Conservation (phyloP, 768 basidiomycete species). For the Gloeopeniophorella convolvens region DNA sequence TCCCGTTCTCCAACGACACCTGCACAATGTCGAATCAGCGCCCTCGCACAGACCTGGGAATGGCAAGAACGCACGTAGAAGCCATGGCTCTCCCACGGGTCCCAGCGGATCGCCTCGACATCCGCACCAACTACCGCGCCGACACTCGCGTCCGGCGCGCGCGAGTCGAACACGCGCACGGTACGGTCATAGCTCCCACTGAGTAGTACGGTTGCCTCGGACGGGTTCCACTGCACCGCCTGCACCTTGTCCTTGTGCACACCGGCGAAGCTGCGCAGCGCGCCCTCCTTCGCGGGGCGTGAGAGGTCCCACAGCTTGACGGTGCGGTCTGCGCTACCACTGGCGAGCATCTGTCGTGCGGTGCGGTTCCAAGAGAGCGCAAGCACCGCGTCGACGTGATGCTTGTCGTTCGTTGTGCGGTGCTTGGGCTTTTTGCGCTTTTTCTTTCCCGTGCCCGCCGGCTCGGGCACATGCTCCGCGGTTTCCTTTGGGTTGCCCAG, state of each 20-base stretch:
- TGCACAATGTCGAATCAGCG: constrained; percentile 27
- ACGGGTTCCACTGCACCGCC: constrained; percentile 90
- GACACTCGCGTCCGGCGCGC: constrained; percentile 74
- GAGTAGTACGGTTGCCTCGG: constrained; percentile 81
- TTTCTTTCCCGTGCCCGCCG: constrained; percentile 92
- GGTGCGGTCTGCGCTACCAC: constrained; percentile 88
- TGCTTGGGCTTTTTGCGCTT: constrained; percentile 84
- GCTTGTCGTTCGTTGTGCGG: constrained; percentile 49
- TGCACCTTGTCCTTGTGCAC: constrained; percentile 93
- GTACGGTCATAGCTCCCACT: constrained; percentile 95
- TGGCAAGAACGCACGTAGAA: constrained; percentile 64
- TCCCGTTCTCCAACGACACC: constrained; percentile 93
- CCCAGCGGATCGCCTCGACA: constrained; percentile 92
- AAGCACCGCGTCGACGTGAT: constrained; percentile 95
- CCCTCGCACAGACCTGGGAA: not conserved
- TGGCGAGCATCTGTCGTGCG: constrained; percentile 87
- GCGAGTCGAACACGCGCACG: constrained; percentile 89
- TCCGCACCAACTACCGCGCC: constrained; percentile 86
- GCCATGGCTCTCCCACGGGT: constrained; percentile 83
- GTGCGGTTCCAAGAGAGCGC: constrained; percentile 86
- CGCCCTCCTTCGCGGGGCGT: constrained; percentile 52
- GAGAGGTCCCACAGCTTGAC: constrained; percentile 97
- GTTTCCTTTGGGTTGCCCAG: constrained; percentile 86
- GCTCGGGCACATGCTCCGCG: constrained; percentile 67
- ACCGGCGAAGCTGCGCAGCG: constrained; percentile 76